Base-by-base conservation (phyloP, 257 asterid species). In the Handroanthus guayacan region DNA sequence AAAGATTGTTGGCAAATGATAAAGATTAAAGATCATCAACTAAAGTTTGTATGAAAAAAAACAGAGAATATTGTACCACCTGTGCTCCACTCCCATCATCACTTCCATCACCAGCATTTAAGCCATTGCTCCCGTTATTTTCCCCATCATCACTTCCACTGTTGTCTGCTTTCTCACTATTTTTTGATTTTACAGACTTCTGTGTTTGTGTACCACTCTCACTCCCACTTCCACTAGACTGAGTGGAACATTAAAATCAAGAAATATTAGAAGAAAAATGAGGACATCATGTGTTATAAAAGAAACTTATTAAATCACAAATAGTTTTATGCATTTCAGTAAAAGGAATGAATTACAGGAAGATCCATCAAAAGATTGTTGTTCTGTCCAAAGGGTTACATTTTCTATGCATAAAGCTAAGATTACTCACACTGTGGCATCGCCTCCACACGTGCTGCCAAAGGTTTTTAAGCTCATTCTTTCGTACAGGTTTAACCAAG, bases 361-460 rank as follows among this genome's bases (percentile, higher is more conserved):
- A 13, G 6, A 55, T 31, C 39, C 45, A 17, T 38, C 47, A 48
- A 45, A 68, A 50, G 14, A 37, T 52, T 13, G 0, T 6, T 9
- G 39, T 43, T 36, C 63, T 37, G 17, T 6, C 75, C 14, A 56
- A 69, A 68, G 5, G 43, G 37, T 63, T 38, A 2, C 20, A 57
- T 45, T 37, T 70, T 56, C 56, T 57, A 12, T 17, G 2, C 13
- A 20, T 25, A 68, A 45, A 43, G 45, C 39, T 34, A 68, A 9
- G 74, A 83, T 18, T 69, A 84, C 97, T 89, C 80, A 92, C 96
- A 76, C 94, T 91, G 75, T 89, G 97, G 85, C 97, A 91, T 85
- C 94, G 85, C 82, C 97, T 89, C 99, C 99, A 95, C 54, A 90
- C 90, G 36, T 95, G 99, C 88, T 92, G 98, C 99, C 99, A 95